phyloP scores from a whole-genome alignment of 2,329 filamentous ascomycete species.

The Stachybotrys elegans region DNA sequence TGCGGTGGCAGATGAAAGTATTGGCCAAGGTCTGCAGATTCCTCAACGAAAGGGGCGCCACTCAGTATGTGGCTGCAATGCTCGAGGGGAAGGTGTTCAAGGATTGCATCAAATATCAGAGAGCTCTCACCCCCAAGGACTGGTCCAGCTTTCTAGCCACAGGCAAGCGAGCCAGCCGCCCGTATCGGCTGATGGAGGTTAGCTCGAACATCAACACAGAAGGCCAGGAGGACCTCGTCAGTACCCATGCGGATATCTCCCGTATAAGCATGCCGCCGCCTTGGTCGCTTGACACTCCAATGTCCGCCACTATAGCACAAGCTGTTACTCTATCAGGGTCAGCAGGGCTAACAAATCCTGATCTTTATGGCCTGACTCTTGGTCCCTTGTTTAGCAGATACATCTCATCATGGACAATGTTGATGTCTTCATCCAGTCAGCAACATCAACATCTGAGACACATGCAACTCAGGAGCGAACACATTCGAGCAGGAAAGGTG shows the following conservation, averaged over 20 bases:
- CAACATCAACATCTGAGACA: slow-evolving; percentile 27
- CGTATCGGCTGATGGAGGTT: slow-evolving; percentile 17
- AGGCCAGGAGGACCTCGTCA: slow-evolving; percentile 13
- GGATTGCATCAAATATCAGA: slow-evolving; percentile 55
- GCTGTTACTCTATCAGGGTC: slow-evolving; percentile 21
- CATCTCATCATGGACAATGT: slow-evolving; percentile 30
- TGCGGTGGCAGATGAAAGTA: slow-evolving; percentile 55
- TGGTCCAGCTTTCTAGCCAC: slow-evolving; percentile 52
- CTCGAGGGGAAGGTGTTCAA: slow-evolving; percentile 52
- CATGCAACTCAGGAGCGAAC: slow-evolving; percentile 29
- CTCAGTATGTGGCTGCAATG: slow-evolving; percentile 53
- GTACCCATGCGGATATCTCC: slow-evolving; percentile 15
- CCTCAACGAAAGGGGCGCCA: slow-evolving; percentile 49
- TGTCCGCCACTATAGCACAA: slow-evolving; percentile 24
- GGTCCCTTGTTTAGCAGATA: slow-evolving; percentile 31
- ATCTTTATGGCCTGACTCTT: slow-evolving; percentile 30
- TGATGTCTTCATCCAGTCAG: slow-evolving; percentile 23
- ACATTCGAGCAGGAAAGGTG: slow-evolving; percentile 29
- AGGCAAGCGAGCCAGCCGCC: slow-evolving; percentile 29
- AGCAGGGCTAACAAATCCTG: slow-evolving; percentile 29
- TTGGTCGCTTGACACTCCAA: slow-evolving; percentile 29
- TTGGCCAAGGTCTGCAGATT: slow-evolving; percentile 54
- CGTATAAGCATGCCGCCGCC: slow-evolving; percentile 20
- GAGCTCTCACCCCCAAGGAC: slow-evolving; percentile 51
- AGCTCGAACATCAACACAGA: slow-evolving; percentile 16